Evolutionary conservation across 352 stramenopile species (phyloP).

Genomic region (Globisporangium cystogenes): DNA sequence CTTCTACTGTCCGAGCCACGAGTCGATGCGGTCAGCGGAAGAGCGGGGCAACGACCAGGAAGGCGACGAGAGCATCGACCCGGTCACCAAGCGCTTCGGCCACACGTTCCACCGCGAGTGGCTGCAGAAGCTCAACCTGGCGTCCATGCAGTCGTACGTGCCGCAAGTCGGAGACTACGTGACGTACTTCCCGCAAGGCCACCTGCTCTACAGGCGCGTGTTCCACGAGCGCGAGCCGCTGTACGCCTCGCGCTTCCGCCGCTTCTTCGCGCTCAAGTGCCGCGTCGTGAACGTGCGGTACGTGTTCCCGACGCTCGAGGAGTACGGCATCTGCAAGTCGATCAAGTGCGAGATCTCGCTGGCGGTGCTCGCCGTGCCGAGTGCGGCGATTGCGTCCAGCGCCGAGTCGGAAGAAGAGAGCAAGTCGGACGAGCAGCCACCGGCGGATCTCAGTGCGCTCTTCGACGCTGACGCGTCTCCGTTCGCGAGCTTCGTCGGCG

Average conservation of each 20-base stretch:
- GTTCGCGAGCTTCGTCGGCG: conserved; percentile 66
- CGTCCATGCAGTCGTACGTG: conserved; percentile 60
- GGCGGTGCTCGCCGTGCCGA: conserved; percentile 52
- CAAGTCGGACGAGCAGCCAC: conserved; percentile 27
- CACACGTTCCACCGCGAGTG: conserved; percentile 74
- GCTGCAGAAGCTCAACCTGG: conserved; percentile 53
- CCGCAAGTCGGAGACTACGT: conserved; percentile 80
- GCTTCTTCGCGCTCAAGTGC: conserved; percentile 72
- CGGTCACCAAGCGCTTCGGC: conserved; percentile 55
- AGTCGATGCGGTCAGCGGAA: conserved; percentile 23
- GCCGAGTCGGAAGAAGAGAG: conserved; percentile 16
- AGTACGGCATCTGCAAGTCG: conserved; percentile 49
- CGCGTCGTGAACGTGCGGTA: conserved; percentile 72
- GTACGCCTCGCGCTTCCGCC: conserved; percentile 45
- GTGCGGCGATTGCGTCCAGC: conserved; percentile 18
- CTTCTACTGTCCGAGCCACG: conserved; percentile 74
- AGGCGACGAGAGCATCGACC: conserved; percentile 27
- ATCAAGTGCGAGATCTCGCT: conserved; percentile 73
- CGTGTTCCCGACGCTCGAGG: conserved; percentile 53
- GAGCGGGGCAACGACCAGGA: conserved; percentile 19
- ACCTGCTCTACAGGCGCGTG: conserved; percentile 40
- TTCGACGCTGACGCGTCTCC: conserved; percentile 34
- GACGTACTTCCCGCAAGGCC: conserved; percentile 76
- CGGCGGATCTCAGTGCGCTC: conserved; percentile 6
- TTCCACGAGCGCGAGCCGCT: conserved; percentile 31